Percentiles rank a stretch among this genome's conserved stretches.
Evolutionary conservation across 768 basidiomycete species (phyloP).

Genomic region (Psilocybe subaeruginosa): DNA sequence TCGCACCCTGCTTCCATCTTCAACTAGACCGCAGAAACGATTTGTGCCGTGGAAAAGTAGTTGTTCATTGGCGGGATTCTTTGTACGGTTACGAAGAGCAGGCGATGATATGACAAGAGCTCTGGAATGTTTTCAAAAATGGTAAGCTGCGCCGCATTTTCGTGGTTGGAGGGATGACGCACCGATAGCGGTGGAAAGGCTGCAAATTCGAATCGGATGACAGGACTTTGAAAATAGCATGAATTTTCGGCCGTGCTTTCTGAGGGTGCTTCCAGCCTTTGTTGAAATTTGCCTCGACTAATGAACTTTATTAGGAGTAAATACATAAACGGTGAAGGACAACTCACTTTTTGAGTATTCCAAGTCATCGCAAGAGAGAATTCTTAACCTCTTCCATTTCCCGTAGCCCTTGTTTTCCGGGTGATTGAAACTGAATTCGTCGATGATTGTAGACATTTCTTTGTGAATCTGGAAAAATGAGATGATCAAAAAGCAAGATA

Average conservation of each 20-base stretch:
- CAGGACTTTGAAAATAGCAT: slow-evolving; percentile 54
- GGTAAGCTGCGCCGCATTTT: too few species aligned
- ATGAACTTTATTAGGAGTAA: background rate
- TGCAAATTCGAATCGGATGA: slow-evolving; percentile 45
- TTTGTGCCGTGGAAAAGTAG: slow-evolving; percentile 73
- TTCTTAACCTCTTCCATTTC: slow-evolving; percentile 44
- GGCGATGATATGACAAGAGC: slow-evolving; percentile 31
- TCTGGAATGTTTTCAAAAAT: slow-evolving; percentile 19
- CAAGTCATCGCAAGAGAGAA: slow-evolving; percentile 36
- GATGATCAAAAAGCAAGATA: background rate
- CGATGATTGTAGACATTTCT: slow-evolving; percentile 29
- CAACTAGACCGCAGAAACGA: slow-evolving; percentile 59
- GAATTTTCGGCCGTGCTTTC: slow-evolving; percentile 51
- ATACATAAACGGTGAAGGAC: background rate
- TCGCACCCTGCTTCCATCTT: slow-evolving; percentile 46
- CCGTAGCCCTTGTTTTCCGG: slow-evolving; percentile 41
- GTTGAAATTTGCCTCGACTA: slow-evolving; percentile 53
- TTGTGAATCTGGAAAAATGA: slow-evolving; percentile 10
- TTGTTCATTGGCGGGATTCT: slow-evolving; percentile 51
- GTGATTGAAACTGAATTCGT: slow-evolving; percentile 48
- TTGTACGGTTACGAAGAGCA: slow-evolving; percentile 17
- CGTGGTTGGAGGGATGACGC: slow-evolving; percentile 6
- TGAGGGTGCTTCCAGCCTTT: slow-evolving; percentile 61
- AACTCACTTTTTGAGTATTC: slow-evolving; percentile 44
- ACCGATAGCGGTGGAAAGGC: slow-evolving; percentile 53